Evolutionary conservation across 108 stramenopile genomes (phyloP).

Genomic region (Discostella pseudostelligera): DNA sequence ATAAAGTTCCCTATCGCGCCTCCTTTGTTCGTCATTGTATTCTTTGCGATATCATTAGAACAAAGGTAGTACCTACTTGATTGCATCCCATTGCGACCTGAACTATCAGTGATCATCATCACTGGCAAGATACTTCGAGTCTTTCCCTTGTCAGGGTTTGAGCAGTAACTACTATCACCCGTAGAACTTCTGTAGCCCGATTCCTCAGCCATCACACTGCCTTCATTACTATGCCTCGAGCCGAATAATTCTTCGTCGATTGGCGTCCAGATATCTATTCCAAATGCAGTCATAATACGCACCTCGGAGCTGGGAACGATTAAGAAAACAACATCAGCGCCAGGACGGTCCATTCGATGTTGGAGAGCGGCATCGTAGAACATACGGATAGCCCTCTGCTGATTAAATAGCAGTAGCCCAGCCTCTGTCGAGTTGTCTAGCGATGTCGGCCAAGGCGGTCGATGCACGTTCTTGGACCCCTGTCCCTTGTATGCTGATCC

Average conservation of each 20-base stretch:
- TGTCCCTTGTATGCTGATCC: slow-evolving; percentile 21
- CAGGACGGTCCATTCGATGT: slow-evolving; percentile 24
- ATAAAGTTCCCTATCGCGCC: slow-evolving; percentile 42
- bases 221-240: background rate
- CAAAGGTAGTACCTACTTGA: slow-evolving; percentile 49
- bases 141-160: slow-evolving; percentile 2
- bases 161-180: slow-evolving; percentile 18
- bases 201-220: background rate
- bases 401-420: slow-evolving; percentile 15
- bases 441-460: slow-evolving; percentile 21
- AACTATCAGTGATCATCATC: slow-evolving; percentile 57
- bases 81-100: slow-evolving; percentile 24
- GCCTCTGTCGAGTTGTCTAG: slow-evolving; percentile 19
- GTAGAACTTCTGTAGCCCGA: background rate
- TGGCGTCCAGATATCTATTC: slow-evolving; percentile 70
- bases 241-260: slow-evolving; percentile 50
- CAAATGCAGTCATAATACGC: slow-evolving; percentile 65
- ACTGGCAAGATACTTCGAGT: slow-evolving; percentile 43
- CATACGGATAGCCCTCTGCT: slow-evolving; percentile 34
- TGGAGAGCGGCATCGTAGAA: slow-evolving; percentile 51
- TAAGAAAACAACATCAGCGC: slow-evolving; percentile 54
- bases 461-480: background rate
- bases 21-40: slow-evolving; percentile 6
- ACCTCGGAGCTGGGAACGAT: slow-evolving; percentile 66
- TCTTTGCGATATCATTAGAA: slow-evolving; percentile 26